Base-by-base conservation (phyloP, 768 basidiomycete species). In the Leccinum variicolor region DNA sequence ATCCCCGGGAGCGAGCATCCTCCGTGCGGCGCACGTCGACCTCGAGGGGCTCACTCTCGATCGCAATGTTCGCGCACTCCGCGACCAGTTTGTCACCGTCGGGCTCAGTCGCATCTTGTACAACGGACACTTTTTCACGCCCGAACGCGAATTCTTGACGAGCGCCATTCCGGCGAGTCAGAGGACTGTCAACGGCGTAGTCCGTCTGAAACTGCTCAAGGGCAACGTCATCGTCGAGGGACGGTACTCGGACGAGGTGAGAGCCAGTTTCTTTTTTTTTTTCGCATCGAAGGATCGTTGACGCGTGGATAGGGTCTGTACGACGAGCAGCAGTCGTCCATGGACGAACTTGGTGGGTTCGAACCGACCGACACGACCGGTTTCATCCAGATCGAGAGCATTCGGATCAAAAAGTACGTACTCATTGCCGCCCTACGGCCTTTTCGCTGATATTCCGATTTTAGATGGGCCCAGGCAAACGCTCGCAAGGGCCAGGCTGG, bases 111-210 rank as follows among this genome's bases (percentile, higher is more conserved):
- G 87, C 64, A 95, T 99, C 68, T 78, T 99, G 50, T 98, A 99
- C 81, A 98, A 98, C 70, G 97, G 96, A 36, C 94, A 96, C 78
- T 98, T 94, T 86, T 99, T 98, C 83, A 96, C 94, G n/a, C 95
- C 97, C 48, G 97, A 98, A 76, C 84, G 96, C 63, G 97, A 98
- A 76, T 98, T 98, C 69, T 77, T 98, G 68, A 89, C 87, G 46
- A 86, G 87, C 67, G 84, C 90, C 54, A 93, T 98, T 69, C 93
- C 94, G 4, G 87, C 93, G 43, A 93, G 90, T 73, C 97, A 99
- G 79, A 82, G 90, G 74, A 97, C 94, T 25, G 97, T 99, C 63
- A 98, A 98, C 67, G 97, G 97, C 48, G 72, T 88, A 48, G 94
- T 98, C 53, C 83, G 89, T 56, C 76, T 99, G 66, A 92, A 93